Evolutionary conservation across 306 rosid genomes (phyloP), one percentile per base, ranked within the genome.

Genomic region (Quercus bicolor): DNA sequence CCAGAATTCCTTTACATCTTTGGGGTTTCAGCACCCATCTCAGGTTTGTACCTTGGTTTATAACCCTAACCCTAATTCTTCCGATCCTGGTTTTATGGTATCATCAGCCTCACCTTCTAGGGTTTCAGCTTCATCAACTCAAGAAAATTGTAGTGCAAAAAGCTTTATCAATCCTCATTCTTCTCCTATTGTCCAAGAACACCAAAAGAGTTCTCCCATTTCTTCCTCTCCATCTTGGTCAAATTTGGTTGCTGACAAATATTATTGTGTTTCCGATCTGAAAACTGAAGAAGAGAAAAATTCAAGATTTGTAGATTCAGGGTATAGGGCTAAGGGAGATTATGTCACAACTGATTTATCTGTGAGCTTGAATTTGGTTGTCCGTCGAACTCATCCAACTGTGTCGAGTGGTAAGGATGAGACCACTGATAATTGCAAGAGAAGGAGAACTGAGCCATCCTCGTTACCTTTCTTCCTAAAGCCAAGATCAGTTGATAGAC

Each of bases 31-130:
- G 26, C 82, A 80, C 74, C 90, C 91, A 55, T 77, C 92, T 74
- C 75, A 87, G 79, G 84, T 79, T 72, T 77, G 86, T 81, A 80
- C 88, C 77, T 76, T 85, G 83, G 84, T 79, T 77, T 83, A 45
- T 77, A 80, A 70, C 84, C 80, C 93, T 84, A 91, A 83, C 94
- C 91, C 91, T 88, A 89, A 76, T 84, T 79, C 84, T 62, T 80
- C 85, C 48, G 79, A 81, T 76, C 81, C 77, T 75, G 56, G 6
- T 82, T 6, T 70, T 84, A 9, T 73, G 64, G 79, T 84, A 56
- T 76, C 91, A 21, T 72, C 90, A 75, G 71, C 83, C 2, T 78
- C 85, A 29, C 48, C 87, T 74, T 80, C 93, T 75, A 83, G 80
- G 68, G 72, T 72, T 71, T 77, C 82, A 34, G 72, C 91, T 76